Base-by-base conservation (phyloP, 352 stramenopile genomes). In the Pythium folliculosum region DNA sequence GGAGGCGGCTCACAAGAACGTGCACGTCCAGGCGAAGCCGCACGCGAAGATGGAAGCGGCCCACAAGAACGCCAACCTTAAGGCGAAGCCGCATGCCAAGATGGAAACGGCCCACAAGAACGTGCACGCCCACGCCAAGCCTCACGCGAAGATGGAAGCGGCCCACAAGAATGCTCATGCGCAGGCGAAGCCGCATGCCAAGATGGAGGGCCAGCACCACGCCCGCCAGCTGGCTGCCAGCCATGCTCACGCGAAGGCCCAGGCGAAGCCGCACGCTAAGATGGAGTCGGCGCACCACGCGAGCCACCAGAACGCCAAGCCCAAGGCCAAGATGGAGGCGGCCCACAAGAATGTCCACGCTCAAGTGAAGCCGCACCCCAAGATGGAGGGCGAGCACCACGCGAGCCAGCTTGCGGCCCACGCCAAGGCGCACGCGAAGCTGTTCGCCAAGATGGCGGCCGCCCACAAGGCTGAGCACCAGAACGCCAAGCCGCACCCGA, bases 161-260 rank as follows among this genome's bases (percentile, higher is more conserved):
- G 3, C 3, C 19, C 47, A 53, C 47, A 17, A 53, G 19, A 22
- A 49, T 5, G 14, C 44, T 5, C 14, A 53, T 21, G 47, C 35
- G 35, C 47, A n/a, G n/a, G 21, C 4, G 19, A 53, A 27, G 47
- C 40, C 40, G 7, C 40, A 19, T 9, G 14, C 55, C 23, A 53
- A 47, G 40, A 47, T 47, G 40, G 40, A 47, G 53, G 23, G 23
- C 10, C 53, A 48, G 35, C 53, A 60, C 54, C 54, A 60, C 32
- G 37, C 37, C 17, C 25, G 21, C 13, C 8, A 53, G 47, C n/a
- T 25, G 6, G 35, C 12, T 9, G 40, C 17, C 12, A 13, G 6
- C 4, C 40, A 47, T 3, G 4, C 40, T 13, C 7, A 47, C 7
- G 14, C 55, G 22, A 53, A 52, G 25, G 17, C 19, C 22, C n/a